Evolutionary conservation across 129 eudicot genomes (phyloP), one percentile per base, ranked within the genome.

Genomic region (Flaveria ramosissima): DNA sequence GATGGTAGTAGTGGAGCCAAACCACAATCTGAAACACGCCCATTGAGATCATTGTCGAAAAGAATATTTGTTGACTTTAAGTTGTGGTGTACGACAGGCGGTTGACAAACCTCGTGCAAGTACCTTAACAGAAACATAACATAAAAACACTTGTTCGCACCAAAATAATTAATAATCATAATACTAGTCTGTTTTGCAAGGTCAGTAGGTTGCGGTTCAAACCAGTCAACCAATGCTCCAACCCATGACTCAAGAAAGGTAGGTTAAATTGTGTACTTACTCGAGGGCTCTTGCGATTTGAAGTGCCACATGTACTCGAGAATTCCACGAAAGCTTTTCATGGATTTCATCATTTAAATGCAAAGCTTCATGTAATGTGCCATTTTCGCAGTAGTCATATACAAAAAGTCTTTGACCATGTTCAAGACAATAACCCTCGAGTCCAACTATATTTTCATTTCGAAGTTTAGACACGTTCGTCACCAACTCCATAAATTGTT

Each of bases 1-100:
- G 92, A 70, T 52, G 97, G 73, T 70, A 91, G 75, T 64, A 95
- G 43, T 23, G 97, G 84, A 69, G 86, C 90, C 88, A 95, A 83
- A 61, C 99, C 96, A 64, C 96, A 95, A 83, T 95, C 99, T n/a
- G 99, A 91, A 48, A 95, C 89, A 10, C 83, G 85, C 19, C 85
- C 92, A 43, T 84, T 63, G 41, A 91, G 85, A 57, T 88, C 87
- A 51, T 85, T 86, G 67, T 91, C 92, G 27, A 95, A 89, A 32
- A 95, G 99, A 74, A 95, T 78, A 73, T 95, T 95, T 60, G 88
- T 72, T 3, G 96, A 89, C 82, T 86, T 95, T 79, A 95, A 89
- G 74, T 91, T 95, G 76, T 73, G 83, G 80, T 95, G 97, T 69
- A 88, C 85, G 47, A 91, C 73, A 19, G 99, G 83, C 36, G 97